Evolutionary conservation across 768 basidiomycete species (phyloP), one percentile per base, ranked within the genome.

Genomic region (Coprinellus aureogranulatus): DNA sequence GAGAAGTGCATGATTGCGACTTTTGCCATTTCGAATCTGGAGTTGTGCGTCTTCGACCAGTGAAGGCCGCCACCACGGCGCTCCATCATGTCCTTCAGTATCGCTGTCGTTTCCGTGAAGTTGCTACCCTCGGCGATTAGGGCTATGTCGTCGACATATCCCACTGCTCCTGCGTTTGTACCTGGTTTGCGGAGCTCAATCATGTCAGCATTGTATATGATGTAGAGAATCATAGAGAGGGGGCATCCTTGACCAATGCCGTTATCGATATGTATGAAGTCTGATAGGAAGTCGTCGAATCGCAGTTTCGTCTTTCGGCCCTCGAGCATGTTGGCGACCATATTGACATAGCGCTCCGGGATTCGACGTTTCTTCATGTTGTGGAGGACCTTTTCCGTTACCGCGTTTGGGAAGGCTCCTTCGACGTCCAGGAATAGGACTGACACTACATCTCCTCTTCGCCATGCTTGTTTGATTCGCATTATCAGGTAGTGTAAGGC

Each of bases 381-480:
- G 54, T 74, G 70, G 1, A 70, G 40, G 0, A 77, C 67, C 0
- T 60, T 27, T 2, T 68, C 67, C 0, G 59, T 65, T 9, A 68
- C 67, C 0, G 68, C 68, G 50, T 70, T 77, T 0, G 73, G 77
- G 55, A 78, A 80, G 1, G 76, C 76, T 0, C 69, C 76, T 60
- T 76, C 65, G 0, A 80, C 70, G 58, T 80, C 76, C 1, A 77
- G 65, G 61, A 71, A 77, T 0, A 77, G 69, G 0, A 67, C 64
- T 8, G 66, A 68, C 0, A 64, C 73, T 0, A 78, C 75, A 14
- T 70, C 64, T 0, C 61, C 50, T 2, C 49, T 45, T 0, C 67
- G 40, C 77, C 76, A 79, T 0, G 73, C 70, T 5, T 73, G 65
- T 48, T 77, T 70, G 22, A 79, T 64, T 16, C 60, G 67, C 5